Conservation (phyloP, 768 basidiomycete species). For the Auriculariales sp. region DNA sequence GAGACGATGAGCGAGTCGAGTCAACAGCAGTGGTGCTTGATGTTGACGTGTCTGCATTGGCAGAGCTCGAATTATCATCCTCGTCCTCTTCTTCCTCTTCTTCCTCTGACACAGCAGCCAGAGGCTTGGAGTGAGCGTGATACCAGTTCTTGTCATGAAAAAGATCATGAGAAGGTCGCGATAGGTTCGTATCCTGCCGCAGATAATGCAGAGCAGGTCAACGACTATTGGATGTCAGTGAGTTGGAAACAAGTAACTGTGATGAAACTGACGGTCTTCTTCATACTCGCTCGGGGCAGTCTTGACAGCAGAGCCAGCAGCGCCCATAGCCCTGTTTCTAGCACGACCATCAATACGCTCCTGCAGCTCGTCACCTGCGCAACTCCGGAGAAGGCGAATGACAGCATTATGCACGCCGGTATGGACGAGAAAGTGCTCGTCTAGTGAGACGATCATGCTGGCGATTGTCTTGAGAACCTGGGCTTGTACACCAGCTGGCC, state of each 20-base stretch:
- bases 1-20: constrained; percentile 29
- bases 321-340: constrained; percentile 60
- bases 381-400: constrained; percentile 67
- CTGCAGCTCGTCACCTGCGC: constrained; percentile 84
- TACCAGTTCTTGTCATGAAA: constrained; percentile 92
- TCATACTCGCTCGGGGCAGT: constrained; percentile 79
- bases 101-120: constrained; percentile 42
- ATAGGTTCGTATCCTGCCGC: constrained; percentile 80
- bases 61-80: constrained; percentile 7
- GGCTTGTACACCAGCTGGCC: constrained; percentile 81
- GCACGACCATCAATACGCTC: constrained; percentile 71
- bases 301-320: constrained; percentile 55
- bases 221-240: constrained; percentile 42
- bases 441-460: constrained; percentile 81
- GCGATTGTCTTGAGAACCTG: constrained; percentile 78
- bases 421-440: constrained; percentile 88
- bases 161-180: constrained; percentile 91
- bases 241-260: constrained; percentile 3
- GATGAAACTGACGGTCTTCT: constrained; percentile 54
- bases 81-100: constrained; percentile 40
- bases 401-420: constrained; percentile 83
- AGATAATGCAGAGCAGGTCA: constrained; percentile 79
- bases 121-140: constrained; percentile 40
- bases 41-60: constrained; percentile 11
- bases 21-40: constrained; percentile 10